A percentile compares a stretch with the other conserved stretches of the same genome.
Conservation (phyloP, 805 yeast species). For the Hanseniaspora clermontiae region DNA sequence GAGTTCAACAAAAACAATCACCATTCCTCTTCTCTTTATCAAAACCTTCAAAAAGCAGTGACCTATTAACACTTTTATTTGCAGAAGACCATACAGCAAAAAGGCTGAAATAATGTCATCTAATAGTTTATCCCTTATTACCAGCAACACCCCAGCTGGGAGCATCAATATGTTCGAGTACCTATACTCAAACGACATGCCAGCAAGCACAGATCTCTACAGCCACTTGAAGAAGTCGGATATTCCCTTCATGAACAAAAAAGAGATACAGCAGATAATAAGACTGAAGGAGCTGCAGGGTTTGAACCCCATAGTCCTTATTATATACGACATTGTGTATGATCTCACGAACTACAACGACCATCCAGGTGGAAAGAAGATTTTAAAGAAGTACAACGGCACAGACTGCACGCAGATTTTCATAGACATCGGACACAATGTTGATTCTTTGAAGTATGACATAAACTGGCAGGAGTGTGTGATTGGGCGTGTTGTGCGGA, state of each 20-base stretch:
- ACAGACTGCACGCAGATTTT: slow-evolving; percentile 22
- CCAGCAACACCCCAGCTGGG: not conserved
- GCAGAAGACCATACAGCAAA: not conserved
- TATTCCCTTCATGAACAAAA: slow-evolving; percentile 1
- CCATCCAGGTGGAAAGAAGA: slow-evolving; percentile 23
- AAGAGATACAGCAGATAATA: slow-evolving; percentile 17
- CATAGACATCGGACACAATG: slow-evolving; percentile 23
- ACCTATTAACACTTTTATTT: too few relatives aligned
- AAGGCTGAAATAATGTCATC: not conserved
- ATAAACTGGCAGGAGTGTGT: slow-evolving; percentile 28
- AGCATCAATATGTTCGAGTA: slow-evolving; percentile 7
- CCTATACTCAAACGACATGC: not conserved
- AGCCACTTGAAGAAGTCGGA: not conserved
- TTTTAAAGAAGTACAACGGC: slow-evolving; percentile 20
- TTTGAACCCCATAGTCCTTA: slow-evolving; percentile 14
- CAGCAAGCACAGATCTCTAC: not conserved
- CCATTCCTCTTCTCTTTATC: too few relatives aligned
- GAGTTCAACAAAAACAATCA: too few relatives aligned
- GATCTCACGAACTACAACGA: slow-evolving; percentile 19
- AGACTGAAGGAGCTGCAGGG: slow-evolving; percentile 16
- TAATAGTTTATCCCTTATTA: not conserved
- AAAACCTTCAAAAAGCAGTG: too few relatives aligned
- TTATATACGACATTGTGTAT: slow-evolving; percentile 21
- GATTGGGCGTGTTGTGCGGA: not conserved
- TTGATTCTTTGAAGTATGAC: slow-evolving; percentile 28